Percentiles rank a stretch among this genome's conserved stretches.
Evolutionary conservation across 1,139 yeast species (phyloP).

Genomic region (Nakaseomyces delphensis): DNA sequence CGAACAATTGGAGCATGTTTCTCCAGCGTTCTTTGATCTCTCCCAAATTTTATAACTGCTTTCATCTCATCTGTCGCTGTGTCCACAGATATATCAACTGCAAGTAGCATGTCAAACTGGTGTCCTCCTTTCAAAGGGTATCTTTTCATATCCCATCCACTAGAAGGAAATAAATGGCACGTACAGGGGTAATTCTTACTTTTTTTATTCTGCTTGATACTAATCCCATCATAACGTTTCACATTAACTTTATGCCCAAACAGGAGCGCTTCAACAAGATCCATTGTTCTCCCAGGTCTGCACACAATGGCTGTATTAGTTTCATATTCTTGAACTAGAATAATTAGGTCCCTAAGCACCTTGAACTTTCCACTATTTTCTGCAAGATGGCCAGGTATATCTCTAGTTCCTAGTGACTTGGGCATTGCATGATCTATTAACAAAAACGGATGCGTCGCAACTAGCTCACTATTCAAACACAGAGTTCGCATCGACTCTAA

Average conservation of each 20-base stretch:
- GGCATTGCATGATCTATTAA: conserved; percentile 83
- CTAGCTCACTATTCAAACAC: conserved; percentile 64
- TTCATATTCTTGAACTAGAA: conserved; percentile 34
- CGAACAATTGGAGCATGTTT: conserved; percentile 51
- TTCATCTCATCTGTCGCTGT: conserved; percentile 33
- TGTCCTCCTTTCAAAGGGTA: conserved; percentile 23
- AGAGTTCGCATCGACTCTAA: conserved; percentile 63
- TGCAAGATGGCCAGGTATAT: conserved; percentile 63
- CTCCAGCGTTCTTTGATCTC: conserved; percentile 15
- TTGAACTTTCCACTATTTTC: conserved; percentile 83
- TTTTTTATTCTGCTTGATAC: conserved; percentile 32
- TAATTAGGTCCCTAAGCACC: conserved; percentile 51
- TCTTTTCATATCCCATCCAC: conserved; percentile 25
- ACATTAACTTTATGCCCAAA: conserved; percentile 61
- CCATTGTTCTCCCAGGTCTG: conserved; percentile 57
- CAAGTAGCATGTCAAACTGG: conserved; percentile 53
- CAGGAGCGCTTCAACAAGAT: conserved; percentile 67
- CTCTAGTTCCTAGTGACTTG: conserved; percentile 65
- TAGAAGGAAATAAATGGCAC: conserved; percentile 42
- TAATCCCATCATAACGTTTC: conserved; percentile 57
- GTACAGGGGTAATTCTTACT: conserved; percentile 26
- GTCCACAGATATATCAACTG: conserved; percentile 65
- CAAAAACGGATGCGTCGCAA: conserved; percentile 82
- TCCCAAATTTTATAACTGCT: conserved; percentile 18
- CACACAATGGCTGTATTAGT: conserved; percentile 45